Evolutionary conservation across 176 grass and related monocot genomes (phyloP).

Genomic region (Triticum dicoccoides): DNA sequence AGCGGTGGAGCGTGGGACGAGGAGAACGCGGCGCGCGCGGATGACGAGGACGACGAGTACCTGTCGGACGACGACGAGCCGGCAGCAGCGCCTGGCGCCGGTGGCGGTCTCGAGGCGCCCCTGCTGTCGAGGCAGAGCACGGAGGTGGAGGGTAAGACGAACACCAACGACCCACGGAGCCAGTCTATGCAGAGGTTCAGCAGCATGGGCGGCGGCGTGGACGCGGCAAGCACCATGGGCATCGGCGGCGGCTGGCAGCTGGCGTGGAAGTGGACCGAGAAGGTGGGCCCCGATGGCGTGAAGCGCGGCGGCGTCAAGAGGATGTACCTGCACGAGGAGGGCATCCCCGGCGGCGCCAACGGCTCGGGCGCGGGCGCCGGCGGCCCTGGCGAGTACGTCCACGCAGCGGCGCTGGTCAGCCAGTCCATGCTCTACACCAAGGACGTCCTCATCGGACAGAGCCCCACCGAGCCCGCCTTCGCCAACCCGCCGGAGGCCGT

Average conservation of each 20-base stretch:
- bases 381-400: conserved; percentile 38
- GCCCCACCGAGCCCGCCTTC: conserved; percentile 45
- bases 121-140: conserved; percentile 43
- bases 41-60: not conserved
- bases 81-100: not conserved
- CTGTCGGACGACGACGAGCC: not conserved
- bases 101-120: not conserved
- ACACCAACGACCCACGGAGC: not conserved
- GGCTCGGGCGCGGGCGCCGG: not conserved
- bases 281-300: conserved; percentile 40
- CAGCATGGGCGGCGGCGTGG: conserved; percentile 31
- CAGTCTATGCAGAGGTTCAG: conserved; percentile 29
- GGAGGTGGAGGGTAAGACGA: not conserved
- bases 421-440: conserved; percentile 63
- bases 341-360: not conserved
- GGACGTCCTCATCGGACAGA: conserved; percentile 53
- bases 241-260: conserved; percentile 94
- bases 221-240: conserved; percentile 58
- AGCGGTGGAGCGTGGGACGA: conserved; percentile 31
- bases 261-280: conserved; percentile 77
- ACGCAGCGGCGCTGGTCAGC: conserved; percentile 76
- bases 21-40: conserved; percentile 34
- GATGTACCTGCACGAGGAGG: conserved; percentile 84
- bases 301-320: conserved; percentile 58
- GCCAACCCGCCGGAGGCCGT: conserved; percentile 41